phyloP scores from a whole-genome alignment of 257 asterid genomes.

The Echites panduratus region DNA sequence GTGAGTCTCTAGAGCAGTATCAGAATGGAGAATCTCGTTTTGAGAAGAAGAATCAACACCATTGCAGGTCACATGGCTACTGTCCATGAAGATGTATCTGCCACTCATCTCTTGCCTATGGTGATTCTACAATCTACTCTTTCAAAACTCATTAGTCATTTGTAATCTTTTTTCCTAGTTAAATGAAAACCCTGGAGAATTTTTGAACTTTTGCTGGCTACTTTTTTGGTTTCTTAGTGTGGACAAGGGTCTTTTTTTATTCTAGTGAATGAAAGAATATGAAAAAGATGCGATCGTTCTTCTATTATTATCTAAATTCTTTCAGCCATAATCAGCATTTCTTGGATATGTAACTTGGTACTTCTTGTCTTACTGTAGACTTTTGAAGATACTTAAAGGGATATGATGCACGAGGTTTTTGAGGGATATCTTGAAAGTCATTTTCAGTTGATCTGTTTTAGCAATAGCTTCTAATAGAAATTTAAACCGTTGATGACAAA shows the following conservation, averaged over 20 bases:
- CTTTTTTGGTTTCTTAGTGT: not conserved
- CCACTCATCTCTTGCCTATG: slow-evolving; percentile 74
- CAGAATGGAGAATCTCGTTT: slow-evolving; percentile 54
- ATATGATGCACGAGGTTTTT: not conserved
- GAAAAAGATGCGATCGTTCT: slow-evolving; percentile 5
- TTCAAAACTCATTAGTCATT: not conserved
- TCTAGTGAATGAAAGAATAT: not conserved
- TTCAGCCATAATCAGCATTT: not conserved
- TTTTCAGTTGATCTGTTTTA: not conserved
- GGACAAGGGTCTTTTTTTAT: not conserved
- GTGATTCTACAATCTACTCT: slow-evolving; percentile 20
- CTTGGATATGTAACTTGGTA: not conserved
- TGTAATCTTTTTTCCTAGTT: not conserved
- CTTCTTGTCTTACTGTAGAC: not conserved
- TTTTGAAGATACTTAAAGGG: not conserved
- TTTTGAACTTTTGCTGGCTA: not conserved
- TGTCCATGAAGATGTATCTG: slow-evolving; percentile 51
- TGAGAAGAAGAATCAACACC: slow-evolving; percentile 52
- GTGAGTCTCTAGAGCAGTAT: slow-evolving; percentile 13
- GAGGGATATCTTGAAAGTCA: not conserved
- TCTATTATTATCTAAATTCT: not conserved
- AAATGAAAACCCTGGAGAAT: not conserved
- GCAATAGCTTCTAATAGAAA: not conserved
- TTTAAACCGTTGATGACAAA: not conserved
- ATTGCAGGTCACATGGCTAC: slow-evolving; percentile 55